Conservation (phyloP, 2,329 filamentous ascomycete species). For the Penicillium capsulatum region DNA sequence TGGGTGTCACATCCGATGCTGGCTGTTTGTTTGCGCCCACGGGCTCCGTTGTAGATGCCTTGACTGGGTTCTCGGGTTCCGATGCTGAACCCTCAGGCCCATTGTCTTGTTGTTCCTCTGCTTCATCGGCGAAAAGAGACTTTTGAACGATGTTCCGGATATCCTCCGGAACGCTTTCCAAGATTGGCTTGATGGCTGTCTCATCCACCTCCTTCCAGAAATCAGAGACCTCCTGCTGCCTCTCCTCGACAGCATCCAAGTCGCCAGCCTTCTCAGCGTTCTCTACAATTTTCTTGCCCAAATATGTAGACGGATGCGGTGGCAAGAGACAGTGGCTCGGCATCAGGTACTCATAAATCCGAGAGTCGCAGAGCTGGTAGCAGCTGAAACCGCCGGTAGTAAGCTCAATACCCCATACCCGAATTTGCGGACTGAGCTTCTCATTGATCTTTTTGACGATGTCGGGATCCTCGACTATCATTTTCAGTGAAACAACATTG, state of each 20-base stretch:
- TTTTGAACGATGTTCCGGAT: conserved; percentile 40
- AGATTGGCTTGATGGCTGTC: conserved; percentile 67
- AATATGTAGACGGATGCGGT: conserved; percentile 79
- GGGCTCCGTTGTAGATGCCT: too few species aligned
- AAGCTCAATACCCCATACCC: conserved; percentile 88
- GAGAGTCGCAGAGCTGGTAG: conserved; percentile 89
- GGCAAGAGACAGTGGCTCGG: conserved; percentile 89
- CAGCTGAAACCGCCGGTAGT: conserved; percentile 90
- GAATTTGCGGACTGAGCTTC: conserved; percentile 78
- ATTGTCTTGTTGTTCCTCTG: conserved; percentile 19
- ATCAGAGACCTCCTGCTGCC: conserved; percentile 70
- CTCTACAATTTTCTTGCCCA: conserved; percentile 79
- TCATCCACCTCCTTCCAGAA: conserved; percentile 85
- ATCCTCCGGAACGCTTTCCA: conserved; percentile 45
- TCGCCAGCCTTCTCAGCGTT: conserved; percentile 69
- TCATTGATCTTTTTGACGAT: conserved; percentile 89
- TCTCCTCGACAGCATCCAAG: conserved; percentile 61
- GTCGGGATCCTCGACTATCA: conserved; percentile 88
- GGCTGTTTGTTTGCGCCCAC: too few species aligned
- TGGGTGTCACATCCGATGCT: too few species aligned
- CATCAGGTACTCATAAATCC: conserved; percentile 96
- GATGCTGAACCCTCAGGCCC: conserved; percentile 12
- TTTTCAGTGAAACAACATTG: conserved; percentile 89
- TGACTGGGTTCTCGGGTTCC: conserved; percentile 9
- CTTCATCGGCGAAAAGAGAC: conserved; percentile 38